Conservation (phyloP, 2,329 filamentous ascomycete species). For the Scedosporium boydii region DNA sequence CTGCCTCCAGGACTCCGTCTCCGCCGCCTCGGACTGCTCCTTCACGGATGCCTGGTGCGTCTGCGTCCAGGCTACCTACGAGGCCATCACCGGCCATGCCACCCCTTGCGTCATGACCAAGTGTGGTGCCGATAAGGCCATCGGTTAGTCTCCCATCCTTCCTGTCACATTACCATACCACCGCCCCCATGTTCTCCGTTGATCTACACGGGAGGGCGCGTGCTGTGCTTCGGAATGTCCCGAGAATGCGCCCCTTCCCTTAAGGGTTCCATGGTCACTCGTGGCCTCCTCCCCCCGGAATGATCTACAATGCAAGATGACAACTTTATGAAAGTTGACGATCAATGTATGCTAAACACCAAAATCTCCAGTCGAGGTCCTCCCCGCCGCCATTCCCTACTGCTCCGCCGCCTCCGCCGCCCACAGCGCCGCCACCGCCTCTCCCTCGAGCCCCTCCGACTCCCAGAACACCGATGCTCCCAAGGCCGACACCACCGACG, state of each 20-base stretch:
- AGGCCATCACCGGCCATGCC: conserved; percentile 19
- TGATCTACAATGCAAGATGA: too few species aligned
- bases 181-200: background rate
- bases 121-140: conserved; percentile 26
- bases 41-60: conserved; percentile 19
- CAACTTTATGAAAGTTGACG: too few species aligned
- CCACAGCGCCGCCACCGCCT: conserved; percentile 7
- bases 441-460: conserved; percentile 6
- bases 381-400: conserved; percentile 21
- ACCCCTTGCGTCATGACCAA: conserved; percentile 24
- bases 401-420: conserved; percentile 8
- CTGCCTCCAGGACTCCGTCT: conserved; percentile 24
- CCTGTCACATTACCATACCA: background rate
- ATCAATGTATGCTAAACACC: background rate
- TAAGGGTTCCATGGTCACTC: background rate
- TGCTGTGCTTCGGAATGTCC: background rate
- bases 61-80: conserved; percentile 26
- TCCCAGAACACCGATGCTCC: conserved; percentile 6
- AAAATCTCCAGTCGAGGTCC: conserved; percentile 23
- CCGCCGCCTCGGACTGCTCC: conserved; percentile 20
- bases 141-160: conserved; percentile 22
- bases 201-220: too few species aligned
- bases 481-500: conserved; percentile 10
- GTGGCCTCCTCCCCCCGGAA: background rate
- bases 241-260: background rate